These are phyloP conservation scores for Cronartium ribicola DNA, from an alignment of 1,284 basidiomycete species.

Conservation along the genomic window DNA sequence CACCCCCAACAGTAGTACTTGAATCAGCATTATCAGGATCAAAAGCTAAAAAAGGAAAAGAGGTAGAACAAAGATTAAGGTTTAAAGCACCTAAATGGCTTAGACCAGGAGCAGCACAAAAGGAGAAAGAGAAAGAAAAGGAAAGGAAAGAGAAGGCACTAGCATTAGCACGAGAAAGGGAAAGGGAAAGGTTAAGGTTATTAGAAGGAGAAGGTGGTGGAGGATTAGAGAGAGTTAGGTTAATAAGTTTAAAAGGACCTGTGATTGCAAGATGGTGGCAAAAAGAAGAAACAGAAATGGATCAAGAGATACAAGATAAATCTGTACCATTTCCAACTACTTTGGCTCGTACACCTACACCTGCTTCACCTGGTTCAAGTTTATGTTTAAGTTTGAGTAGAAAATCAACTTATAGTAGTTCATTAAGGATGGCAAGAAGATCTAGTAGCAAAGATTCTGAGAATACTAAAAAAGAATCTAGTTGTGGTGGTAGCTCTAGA, in stretches of 20 bases:
- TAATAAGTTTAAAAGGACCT: constrained; percentile 41
- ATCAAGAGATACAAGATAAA: background rate
- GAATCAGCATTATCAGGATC: constrained; percentile 42
- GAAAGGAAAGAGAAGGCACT: constrained; percentile 37
- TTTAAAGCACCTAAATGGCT: constrained; percentile 43
- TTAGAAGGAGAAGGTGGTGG: constrained; percentile 21
- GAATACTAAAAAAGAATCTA: constrained; percentile 16
- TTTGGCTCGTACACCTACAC: constrained; percentile 28
- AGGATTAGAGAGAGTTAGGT: constrained; percentile 29
- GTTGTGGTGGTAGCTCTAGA: constrained; percentile 25
- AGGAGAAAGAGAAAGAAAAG: constrained; percentile 35
- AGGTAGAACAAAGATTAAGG: constrained; percentile 38
- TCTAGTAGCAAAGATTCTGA: constrained; percentile 36
- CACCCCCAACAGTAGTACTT: background rate
- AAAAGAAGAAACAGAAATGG: background rate
- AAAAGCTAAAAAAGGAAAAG: constrained; percentile 42
- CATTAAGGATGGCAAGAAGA: constrained; percentile 22
- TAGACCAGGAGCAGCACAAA: constrained; percentile 31
- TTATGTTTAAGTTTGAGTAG: constrained; percentile 29
- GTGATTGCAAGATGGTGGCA: constrained; percentile 42
- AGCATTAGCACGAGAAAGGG: constrained; percentile 30
- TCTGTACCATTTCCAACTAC: constrained; percentile 20
- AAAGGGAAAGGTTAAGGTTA: constrained; percentile 30
- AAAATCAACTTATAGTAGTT: constrained; percentile 29
- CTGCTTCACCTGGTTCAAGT: constrained; percentile 19